Conservation (phyloP, 441 rosid genomes). For the Bocquillonia castaneifolia region DNA sequence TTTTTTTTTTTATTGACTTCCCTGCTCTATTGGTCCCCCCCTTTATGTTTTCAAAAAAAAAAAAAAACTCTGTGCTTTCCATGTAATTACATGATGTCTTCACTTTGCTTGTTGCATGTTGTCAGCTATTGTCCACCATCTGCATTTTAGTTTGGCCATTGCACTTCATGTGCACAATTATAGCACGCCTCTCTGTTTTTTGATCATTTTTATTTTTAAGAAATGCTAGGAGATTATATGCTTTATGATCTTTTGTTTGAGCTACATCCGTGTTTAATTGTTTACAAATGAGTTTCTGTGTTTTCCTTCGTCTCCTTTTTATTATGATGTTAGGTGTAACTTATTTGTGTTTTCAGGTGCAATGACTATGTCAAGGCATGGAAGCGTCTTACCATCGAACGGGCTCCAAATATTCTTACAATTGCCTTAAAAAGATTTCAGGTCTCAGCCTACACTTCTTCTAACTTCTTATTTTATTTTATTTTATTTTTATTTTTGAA, state of each 20-base stretch:
- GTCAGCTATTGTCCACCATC: background rate
- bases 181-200: background rate
- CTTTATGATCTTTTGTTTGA: background rate
- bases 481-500: background rate
- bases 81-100: too few relatives aligned
- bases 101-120: constrained; percentile 1
- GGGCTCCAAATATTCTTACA: constrained; percentile 85
- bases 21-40: too few relatives aligned
- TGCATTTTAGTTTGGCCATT: background rate
- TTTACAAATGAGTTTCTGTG: background rate
- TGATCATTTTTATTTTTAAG: background rate
- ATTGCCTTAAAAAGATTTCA: constrained; percentile 93
- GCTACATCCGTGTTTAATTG: background rate
- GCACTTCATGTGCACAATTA: background rate
- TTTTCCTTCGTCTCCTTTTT: background rate
- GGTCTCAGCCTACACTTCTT: constrained; percentile 39
- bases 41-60: too few relatives aligned
- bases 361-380: constrained; percentile 84
- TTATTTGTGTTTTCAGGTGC: constrained; percentile 26
- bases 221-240: background rate
- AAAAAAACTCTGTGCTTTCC: too few relatives aligned
- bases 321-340: background rate
- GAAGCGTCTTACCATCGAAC: constrained; percentile 73
- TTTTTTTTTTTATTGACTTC: too few relatives aligned
- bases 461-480: background rate